Evolutionary conservation across 257 asterid species (phyloP).

Genomic region (Capsicum baccatum): DNA sequence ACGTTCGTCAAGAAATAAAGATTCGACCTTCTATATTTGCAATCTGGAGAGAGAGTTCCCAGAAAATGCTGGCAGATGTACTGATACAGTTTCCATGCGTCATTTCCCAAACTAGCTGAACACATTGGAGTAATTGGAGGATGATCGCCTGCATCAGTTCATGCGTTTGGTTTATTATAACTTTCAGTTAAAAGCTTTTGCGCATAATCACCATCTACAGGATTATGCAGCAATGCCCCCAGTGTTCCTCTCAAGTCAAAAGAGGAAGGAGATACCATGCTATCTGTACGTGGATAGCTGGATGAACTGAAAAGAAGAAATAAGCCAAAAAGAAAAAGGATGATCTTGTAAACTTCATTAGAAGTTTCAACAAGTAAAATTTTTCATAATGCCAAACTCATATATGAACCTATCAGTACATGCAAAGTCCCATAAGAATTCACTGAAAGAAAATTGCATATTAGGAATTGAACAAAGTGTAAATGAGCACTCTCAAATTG

Average conservation of each 20-base stretch:
- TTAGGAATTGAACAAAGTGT: not conserved
- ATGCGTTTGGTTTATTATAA: conserved; percentile 67
- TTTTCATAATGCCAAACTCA: conserved; percentile 4
- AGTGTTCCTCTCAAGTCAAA: conserved; percentile 86
- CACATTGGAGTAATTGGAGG: conserved; percentile 95
- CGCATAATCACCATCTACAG: conserved; percentile 69
- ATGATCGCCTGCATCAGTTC: conserved; percentile 90
- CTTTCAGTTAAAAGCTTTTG: conserved; percentile 64
- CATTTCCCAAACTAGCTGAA: conserved; percentile 78
- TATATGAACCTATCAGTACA: not conserved
- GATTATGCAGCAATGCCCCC: conserved; percentile 59
- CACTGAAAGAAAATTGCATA: not conserved
- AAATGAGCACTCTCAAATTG: not conserved
- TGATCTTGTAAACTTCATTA: not conserved
- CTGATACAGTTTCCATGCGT: conserved; percentile 84
- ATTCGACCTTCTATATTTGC: conserved; percentile 71
- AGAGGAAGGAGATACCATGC: conserved; percentile 90
- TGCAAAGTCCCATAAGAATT: not conserved
- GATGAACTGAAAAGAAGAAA: conserved; percentile 35
- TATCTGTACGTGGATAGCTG: conserved; percentile 95
- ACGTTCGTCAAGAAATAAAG: not conserved
- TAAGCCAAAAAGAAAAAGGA: conserved; percentile 25
- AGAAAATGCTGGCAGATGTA: conserved; percentile 90
- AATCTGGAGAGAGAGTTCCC: conserved; percentile 84
- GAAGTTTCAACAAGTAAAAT: not conserved